Evolutionary conservation across 2,329 filamentous ascomycete species (phyloP), one percentile per base, ranked within the genome.

Genomic region (Exophiala sideris): DNA sequence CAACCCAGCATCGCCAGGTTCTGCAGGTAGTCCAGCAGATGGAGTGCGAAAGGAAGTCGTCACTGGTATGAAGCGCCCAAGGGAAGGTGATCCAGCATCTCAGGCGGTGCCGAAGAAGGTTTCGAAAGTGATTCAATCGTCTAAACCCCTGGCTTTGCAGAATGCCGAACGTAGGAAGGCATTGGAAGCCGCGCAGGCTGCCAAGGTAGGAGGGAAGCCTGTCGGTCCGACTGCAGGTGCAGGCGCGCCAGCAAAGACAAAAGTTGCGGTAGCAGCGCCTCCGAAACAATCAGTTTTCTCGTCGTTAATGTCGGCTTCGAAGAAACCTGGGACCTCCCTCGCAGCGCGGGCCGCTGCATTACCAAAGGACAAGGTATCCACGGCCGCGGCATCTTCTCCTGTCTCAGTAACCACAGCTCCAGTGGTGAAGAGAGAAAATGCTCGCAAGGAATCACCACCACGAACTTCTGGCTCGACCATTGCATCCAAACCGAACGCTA

Each of bases 281-380:
- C 70, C 10, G 1, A 77, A 77, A 60, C 70, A 71, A 9, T 75
- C 70, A 58, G 65, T 77, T 21, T 78, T 79, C 56, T 71, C 73
- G 24, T 73, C 70, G 52, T 61, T 79, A 52, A 68, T 70, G 57
- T 78, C 76, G 9, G 76, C 74, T 11, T 76, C 75, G 3, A 78
- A 79, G 56, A 72, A 72, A 56, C 76, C 75, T 9, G 76, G 76
- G 24, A 79, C 76, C 10, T 76, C 76, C 1, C 76, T 76, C 66
- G 74, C 75, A 8, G 75, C 75, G 50, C 67, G 74, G 58, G 73
- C 72, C n/a, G 73, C 74, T 0, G 72, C 73, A 1, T 58, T 62
- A 29, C 51, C 54, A 14, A 65, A 67, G 56, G 63, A 63, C 16
- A 62, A 62, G 35, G 67, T 69, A 0, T 67, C 70, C 1, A 70